Conservation (phyloP, 2,329 filamentous ascomycete species). For the Arthrinium puccinioides region DNA sequence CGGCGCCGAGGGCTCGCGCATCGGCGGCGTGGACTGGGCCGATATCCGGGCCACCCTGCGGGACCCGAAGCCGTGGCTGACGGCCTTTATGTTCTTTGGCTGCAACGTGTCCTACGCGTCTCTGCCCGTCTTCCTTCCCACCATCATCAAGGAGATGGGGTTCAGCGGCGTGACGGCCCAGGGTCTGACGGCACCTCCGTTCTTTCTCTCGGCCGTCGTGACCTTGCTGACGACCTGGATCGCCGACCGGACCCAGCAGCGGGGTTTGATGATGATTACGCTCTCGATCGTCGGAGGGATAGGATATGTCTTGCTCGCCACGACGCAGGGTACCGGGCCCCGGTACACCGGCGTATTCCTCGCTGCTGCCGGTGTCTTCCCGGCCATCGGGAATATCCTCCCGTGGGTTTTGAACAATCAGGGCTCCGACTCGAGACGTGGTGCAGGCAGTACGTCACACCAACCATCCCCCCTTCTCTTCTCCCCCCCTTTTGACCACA, state of each 20-base stretch:
- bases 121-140: conserved; percentile 57
- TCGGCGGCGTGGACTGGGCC: conserved; percentile 34
- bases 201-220: conserved; percentile 58
- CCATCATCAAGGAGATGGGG: conserved; percentile 59
- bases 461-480: too few species aligned
- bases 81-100: conserved; percentile 32
- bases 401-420: conserved; percentile 65
- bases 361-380: conserved; percentile 57
- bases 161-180: conserved; percentile 61
- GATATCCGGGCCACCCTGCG: conserved; percentile 40
- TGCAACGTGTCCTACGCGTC: conserved; percentile 55
- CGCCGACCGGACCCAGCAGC: conserved; percentile 59
- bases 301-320: conserved; percentile 60
- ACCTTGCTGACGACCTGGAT: conserved; percentile 55
- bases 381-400: conserved; percentile 60
- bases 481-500: too few species aligned
- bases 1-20: conserved; percentile 39
- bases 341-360: conserved; percentile 35
- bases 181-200: conserved; percentile 65
- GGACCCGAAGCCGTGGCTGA: conserved; percentile 43
- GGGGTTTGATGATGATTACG: conserved; percentile 50
- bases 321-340: conserved; percentile 31
- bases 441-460: too few species aligned
- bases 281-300: conserved; percentile 50
- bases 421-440: conserved; percentile 57